Conservation (phyloP, 495 filamentous ascomycete species). For the Penicillium taxi region DNA sequence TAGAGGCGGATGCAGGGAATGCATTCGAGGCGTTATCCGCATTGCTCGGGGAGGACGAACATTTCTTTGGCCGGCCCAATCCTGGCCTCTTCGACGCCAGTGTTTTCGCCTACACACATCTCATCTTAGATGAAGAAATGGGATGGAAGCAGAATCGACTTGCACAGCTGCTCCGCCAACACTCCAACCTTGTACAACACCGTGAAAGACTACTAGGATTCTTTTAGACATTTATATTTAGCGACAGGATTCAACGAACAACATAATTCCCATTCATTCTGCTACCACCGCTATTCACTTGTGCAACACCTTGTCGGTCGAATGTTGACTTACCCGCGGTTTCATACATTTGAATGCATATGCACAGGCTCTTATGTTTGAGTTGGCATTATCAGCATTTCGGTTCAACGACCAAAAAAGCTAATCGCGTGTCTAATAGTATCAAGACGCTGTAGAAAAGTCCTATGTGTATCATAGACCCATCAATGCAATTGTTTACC, state of each 20-base stretch:
- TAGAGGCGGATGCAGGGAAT: conserved; percentile 60
- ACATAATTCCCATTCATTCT: conserved; percentile 10
- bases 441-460: conserved; percentile 66
- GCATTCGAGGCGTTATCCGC: conserved; percentile 69
- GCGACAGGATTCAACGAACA: conserved; percentile 4
- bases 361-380: conserved; percentile 52
- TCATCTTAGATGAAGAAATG: conserved; percentile 56
- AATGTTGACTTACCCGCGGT: conserved; percentile 58
- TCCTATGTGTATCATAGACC: conserved; percentile 65
- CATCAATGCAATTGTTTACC: conserved; percentile 9
- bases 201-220: conserved; percentile 40
- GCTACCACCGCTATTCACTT: background rate
- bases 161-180: conserved; percentile 29
- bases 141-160: conserved; percentile 49
- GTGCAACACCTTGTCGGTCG: conserved; percentile 35
- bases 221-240: conserved; percentile 24
- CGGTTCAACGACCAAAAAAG: conserved; percentile 46
- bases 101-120: conserved; percentile 84
- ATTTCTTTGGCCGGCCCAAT: conserved; percentile 55
- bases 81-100: conserved; percentile 78
- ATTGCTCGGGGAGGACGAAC: conserved; percentile 55
- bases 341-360: conserved; percentile 60
- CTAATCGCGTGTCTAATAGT: conserved; percentile 45
- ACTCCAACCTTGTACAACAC: conserved; percentile 49
- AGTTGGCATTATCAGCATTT: too few relatives aligned